Conservation (phyloP, 2,329 filamentous ascomycete species). For the Phialophora verrucosa region DNA sequence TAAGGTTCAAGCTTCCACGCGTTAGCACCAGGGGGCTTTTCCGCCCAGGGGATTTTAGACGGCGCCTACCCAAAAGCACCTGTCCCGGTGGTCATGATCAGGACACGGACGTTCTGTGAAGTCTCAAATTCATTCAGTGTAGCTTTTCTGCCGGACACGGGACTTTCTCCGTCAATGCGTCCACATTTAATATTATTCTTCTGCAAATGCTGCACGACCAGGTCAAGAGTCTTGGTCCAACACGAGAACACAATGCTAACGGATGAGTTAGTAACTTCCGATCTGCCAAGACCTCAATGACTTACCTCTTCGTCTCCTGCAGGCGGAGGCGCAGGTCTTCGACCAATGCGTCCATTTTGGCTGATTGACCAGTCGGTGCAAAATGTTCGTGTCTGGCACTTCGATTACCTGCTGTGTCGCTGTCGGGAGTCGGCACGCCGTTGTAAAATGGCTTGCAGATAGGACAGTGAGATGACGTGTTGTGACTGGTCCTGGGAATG, state of each 20-base stretch:
- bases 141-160: conserved; percentile 46
- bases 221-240: conserved; percentile 53
- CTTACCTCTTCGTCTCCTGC: conserved; percentile 4
- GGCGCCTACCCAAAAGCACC: conserved; percentile 56
- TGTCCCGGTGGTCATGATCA: conserved; percentile 61
- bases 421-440: background rate
- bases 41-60: background rate
- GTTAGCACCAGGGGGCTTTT: background rate
- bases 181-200: conserved; percentile 37
- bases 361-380: background rate
- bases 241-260: conserved; percentile 55
- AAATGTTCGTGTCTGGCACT: background rate
- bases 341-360: conserved; percentile 6
- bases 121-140: conserved; percentile 50
- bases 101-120: conserved; percentile 42
- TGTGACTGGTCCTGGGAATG: background rate
- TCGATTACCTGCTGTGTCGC: background rate
- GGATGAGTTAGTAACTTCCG: background rate
- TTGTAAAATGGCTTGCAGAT: conserved; percentile 4
- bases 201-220: conserved; percentile 45
- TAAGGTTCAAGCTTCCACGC: conserved; percentile 54
- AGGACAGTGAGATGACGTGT: background rate
- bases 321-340: background rate
- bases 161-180: conserved; percentile 55
- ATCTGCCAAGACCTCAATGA: background rate